These are phyloP conservation scores for Kwoniella shivajii DNA, from an alignment of 1,284 basidiomycete genomes.

Conservation along the genomic window DNA sequence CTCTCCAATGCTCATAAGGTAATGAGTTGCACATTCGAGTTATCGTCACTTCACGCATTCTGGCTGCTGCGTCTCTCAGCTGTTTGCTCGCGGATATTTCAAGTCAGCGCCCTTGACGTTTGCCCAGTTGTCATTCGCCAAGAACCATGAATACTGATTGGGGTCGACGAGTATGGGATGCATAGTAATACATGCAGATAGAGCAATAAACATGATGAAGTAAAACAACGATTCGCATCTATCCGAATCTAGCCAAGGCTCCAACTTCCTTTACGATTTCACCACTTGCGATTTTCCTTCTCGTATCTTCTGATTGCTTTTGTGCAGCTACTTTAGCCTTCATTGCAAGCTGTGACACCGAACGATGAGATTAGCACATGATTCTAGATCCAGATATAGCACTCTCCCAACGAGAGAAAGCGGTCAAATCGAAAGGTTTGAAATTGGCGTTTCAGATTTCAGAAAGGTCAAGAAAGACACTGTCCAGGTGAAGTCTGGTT, in stretches of 20 bases:
- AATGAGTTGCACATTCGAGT: neutral
- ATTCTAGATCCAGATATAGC: neutral
- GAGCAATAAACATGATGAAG: neutral
- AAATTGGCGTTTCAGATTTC: too few species aligned
- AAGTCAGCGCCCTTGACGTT: neutral
- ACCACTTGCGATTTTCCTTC: slow-evolving; percentile 28
- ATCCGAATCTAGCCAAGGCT: slow-evolving; percentile 36
- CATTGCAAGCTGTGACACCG: slow-evolving; percentile 45
- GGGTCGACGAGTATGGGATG: neutral
- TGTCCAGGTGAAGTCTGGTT: too few species aligned
- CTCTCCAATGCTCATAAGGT: too few species aligned
- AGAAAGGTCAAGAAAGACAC: neutral
- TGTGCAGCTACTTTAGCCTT: slow-evolving; percentile 40
- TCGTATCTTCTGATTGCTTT: slow-evolving; percentile 30
- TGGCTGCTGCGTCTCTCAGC: too few species aligned
- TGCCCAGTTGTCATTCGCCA: neutral
- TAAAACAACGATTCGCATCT: neutral
- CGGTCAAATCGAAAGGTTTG: too few species aligned
- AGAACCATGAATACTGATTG: too few species aligned
- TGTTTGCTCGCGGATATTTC: neutral
- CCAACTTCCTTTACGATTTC: slow-evolving; percentile 35
- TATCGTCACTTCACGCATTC: neutral
- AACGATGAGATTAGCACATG: neutral
- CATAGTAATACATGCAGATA: neutral
- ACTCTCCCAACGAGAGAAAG: too few species aligned